Conservation (phyloP, 2,329 filamentous ascomycete species). For the Aschersonia sp. region DNA sequence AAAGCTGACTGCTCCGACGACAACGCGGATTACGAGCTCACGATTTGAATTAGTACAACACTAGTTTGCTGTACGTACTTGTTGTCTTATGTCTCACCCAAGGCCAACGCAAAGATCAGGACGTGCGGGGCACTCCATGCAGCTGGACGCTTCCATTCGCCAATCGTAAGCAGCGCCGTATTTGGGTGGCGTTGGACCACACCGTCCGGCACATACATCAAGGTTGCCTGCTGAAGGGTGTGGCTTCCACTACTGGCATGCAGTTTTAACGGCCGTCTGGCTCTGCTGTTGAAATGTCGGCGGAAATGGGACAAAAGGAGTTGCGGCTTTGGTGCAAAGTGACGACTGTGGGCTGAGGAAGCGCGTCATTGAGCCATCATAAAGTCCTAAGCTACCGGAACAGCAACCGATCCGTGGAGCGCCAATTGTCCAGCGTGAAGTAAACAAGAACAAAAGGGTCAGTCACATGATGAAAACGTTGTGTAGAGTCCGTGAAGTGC, state of each 20-base stretch:
- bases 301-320: background rate
- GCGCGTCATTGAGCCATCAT: background rate
- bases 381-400: background rate
- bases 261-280: background rate
- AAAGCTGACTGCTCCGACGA: background rate
- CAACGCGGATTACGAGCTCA: background rate
- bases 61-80: background rate
- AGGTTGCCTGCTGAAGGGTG: background rate
- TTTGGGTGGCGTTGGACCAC: background rate
- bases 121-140: background rate
- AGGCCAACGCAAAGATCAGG: background rate
- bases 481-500: too few relatives aligned
- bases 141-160: background rate
- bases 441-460: background rate
- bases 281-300: background rate
- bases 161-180: background rate
- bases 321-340: too few relatives aligned
- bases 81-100: background rate
- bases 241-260: background rate
- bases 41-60: background rate
- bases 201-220: background rate
- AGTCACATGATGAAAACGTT: background rate
- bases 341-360: too few relatives aligned
- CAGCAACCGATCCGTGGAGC: too few relatives aligned
- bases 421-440: background rate